phyloP scores from a whole-genome alignment of 2,329 filamentous ascomycete genomes.

The Pseudomassariella vexata region DNA sequence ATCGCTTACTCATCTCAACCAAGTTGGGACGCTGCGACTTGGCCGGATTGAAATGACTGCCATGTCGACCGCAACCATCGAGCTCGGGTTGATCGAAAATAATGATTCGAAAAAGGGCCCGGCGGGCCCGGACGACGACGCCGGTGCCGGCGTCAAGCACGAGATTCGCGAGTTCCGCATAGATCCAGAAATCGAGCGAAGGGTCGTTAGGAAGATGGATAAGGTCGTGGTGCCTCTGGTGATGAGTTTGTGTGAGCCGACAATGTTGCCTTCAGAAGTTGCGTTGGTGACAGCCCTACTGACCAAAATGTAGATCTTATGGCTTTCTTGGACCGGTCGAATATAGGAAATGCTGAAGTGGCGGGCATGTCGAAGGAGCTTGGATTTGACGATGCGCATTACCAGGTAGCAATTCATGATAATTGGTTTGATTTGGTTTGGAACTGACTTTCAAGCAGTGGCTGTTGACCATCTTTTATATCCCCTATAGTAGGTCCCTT shows the following conservation, averaged over 20 bases:
- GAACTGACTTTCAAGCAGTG: slow-evolving; percentile 19
- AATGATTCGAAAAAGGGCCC: no score
- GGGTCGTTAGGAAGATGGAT: slow-evolving; percentile 29
- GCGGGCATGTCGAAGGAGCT: slow-evolving; percentile 30
- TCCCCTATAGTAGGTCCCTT: slow-evolving; percentile 30
- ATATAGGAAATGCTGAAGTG: slow-evolving; percentile 32
- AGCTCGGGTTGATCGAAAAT: no score
- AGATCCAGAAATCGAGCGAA: slow-evolving; percentile 19
- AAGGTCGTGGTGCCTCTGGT: slow-evolving; percentile 23
- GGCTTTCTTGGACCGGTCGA: slow-evolving; percentile 31
- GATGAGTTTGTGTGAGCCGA: slow-evolving; percentile 22
- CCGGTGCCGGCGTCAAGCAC: no score
- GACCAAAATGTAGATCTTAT: slow-evolving; percentile 20
- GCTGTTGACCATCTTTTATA: slow-evolving; percentile 39
- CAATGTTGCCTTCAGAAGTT: background rate
- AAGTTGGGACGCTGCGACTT: no score
- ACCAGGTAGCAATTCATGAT: slow-evolving; percentile 20
- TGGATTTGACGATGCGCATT: slow-evolving; percentile 29
- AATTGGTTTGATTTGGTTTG: background rate
- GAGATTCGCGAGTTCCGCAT: no score
- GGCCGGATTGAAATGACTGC: no score
- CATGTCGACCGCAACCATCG: no score
- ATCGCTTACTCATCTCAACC: no score
- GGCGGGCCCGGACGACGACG: no score
- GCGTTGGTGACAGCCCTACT: background rate